phyloP scores from a whole-genome alignment of 371 early-diverging fungal genomes.

The Umbelopsis sp. region DNA sequence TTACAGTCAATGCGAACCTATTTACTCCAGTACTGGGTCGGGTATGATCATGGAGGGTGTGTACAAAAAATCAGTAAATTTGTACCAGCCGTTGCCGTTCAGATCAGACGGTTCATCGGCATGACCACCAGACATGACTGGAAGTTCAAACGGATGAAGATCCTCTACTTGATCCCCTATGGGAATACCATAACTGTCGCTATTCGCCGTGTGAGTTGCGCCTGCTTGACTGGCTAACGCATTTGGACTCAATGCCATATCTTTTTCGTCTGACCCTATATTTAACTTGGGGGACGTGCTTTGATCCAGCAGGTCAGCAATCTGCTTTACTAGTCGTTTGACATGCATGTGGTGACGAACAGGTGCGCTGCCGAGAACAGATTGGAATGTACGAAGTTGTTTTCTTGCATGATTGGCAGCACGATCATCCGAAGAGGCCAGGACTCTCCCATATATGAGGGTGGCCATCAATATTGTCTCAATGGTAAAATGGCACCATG shows the following conservation, averaged over 20 bases:
- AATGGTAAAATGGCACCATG: conserved; percentile 56
- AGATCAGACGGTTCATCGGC: background rate
- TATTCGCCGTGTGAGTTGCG: too few relatives aligned
- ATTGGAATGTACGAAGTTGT: background rate
- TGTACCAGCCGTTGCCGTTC: background rate
- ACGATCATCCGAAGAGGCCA: background rate
- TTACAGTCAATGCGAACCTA: background rate
- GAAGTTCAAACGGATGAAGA: background rate
- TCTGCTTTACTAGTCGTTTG: conserved; percentile 6
- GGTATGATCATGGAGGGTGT: conserved; percentile 2
- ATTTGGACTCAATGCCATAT: background rate
- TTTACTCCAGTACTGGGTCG: background rate
- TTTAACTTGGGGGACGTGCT: background rate
- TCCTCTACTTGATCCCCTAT: background rate
- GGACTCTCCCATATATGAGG: conserved; percentile 29
- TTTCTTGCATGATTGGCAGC: background rate
- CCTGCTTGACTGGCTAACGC: background rate
- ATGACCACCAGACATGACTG: background rate
- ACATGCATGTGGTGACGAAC: conserved; percentile 6
- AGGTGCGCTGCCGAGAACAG: background rate
- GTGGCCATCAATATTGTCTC: conserved; percentile 47
- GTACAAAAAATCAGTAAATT: conserved; percentile 3
- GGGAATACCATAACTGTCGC: too few relatives aligned
- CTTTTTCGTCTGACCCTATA: background rate
- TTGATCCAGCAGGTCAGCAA: background rate